A percentile compares a stretch with the other conserved stretches of the same genome.
phyloP scores from a whole-genome alignment of 768 basidiomycete species.

The Termitomyces sp. region DNA sequence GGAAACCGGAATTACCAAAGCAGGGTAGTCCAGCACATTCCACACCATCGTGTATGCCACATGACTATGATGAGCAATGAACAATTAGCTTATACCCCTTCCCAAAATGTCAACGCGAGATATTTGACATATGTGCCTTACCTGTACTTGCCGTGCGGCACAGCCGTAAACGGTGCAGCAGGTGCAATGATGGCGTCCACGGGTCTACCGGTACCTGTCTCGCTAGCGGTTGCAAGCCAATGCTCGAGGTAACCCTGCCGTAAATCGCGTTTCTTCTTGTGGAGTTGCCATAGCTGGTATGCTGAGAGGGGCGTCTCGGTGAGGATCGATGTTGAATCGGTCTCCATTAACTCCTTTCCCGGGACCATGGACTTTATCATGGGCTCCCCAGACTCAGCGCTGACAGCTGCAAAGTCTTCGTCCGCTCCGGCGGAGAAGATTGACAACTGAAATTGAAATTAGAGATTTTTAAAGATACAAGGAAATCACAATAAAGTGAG shows the following conservation, averaged over 20 bases:
- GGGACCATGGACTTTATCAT: conserved; percentile 43
- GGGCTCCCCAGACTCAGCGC: conserved; percentile 47
- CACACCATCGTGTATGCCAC: conserved; percentile 54
- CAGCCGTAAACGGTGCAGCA: conserved; percentile 51
- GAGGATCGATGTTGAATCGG: neutral
- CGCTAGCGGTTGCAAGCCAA: conserved; percentile 49
- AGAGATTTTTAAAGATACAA: too few species aligned
- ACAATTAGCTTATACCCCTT: neutral
- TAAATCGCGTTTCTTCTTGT: conserved; percentile 43
- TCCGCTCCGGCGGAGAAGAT: conserved; percentile 44
- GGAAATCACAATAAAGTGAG: neutral
- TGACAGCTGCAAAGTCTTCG: conserved; percentile 38
- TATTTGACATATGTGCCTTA: conserved; percentile 21
- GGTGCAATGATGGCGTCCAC: conserved; percentile 75
- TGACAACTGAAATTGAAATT: conserved; percentile 23
- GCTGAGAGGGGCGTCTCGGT: conserved; percentile 21
- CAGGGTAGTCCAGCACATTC: conserved; percentile 64
- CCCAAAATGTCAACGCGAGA: neutral
- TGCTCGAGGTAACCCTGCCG: conserved; percentile 55
- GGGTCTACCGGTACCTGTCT: conserved; percentile 65
- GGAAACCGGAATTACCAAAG: conserved; percentile 60
- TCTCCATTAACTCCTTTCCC: conserved; percentile 8
- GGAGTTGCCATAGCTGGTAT: conserved; percentile 64
- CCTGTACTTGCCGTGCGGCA: conserved; percentile 60
- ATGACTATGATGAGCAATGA: conserved; percentile 24